Base-by-base conservation (phyloP, 2,329 filamentous ascomycete species). In the Alternaria conjuncta region DNA sequence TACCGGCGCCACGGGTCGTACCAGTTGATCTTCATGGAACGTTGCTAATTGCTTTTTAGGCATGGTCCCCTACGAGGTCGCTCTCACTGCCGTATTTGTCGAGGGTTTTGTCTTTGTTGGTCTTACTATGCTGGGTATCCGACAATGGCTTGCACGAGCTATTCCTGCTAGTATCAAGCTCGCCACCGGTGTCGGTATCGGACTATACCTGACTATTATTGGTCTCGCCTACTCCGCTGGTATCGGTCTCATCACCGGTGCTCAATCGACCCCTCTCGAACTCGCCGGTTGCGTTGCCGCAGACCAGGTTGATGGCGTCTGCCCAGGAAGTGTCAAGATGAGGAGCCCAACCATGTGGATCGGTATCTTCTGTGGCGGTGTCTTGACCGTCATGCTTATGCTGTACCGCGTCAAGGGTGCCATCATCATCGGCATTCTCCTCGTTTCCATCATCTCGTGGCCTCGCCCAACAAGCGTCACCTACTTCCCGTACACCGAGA, bases 401-500 rank as follows among this genome's bases (percentile, higher is more conserved):
- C 87, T 94, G 84, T 96, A 93, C 79, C 89, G 92, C 20, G 88
- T 96, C 79, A 95, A 95, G 82, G 93, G 93, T 61, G 93, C 93
- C 60, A 91, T 97, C 72, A 94, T 96, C 72, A 86, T 88, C 36
- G 93, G 93, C 41, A 96, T 96, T 67, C 78, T 94, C 25, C 87
- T 96, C 25, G 93, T 96, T 60, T 93, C 90, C 67, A 90, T 96
- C 80, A 93, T 96, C 78, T 96, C 92, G 9, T 97, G 93, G 93
- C 93, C 93, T 0, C 88, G 93, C 23, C 82, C 84, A 18, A 95
- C 93, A 0, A 78, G 86, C 0, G 89, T 96, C 60, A 95, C 93
- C 6, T 93, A 91, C 79, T 96, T 97, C 81, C 92, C 93, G 0
- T 85, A 94, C 73, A 92, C 88, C 0, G 70, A 84, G 0, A 78